Conservation (phyloP, 345 rosid genomes). For the Excoecaria agallocha region DNA sequence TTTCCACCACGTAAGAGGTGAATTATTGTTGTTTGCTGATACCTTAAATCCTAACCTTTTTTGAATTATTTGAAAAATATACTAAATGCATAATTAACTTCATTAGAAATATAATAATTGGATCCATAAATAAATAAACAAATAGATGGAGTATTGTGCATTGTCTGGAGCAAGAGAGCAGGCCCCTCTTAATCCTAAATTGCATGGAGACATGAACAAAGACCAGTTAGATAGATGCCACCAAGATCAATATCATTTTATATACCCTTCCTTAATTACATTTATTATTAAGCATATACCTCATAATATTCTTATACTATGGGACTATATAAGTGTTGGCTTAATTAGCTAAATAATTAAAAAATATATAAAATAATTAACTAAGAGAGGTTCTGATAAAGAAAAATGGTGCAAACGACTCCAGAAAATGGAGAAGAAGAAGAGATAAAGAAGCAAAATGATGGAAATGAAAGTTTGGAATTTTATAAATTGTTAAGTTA, state of each 20-base stretch:
- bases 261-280: neutral
- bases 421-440: neutral
- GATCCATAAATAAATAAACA: too few species aligned
- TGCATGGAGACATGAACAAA: neutral
- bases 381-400: too few species aligned
- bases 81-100: too few species aligned
- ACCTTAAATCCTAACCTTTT: too few species aligned
- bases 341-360: too few species aligned
- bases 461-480: conserved; percentile 16
- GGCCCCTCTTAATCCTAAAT: neutral
- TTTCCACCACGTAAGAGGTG: too few species aligned
- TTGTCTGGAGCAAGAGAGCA: neutral
- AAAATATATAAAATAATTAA: neutral
- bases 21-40: too few species aligned
- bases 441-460: neutral
- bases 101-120: too few species aligned
- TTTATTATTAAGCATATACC: conserved; percentile 3
- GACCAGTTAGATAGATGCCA: conserved; percentile 1
- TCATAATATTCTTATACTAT: neutral
- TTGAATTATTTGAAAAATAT: too few species aligned
- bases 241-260: neutral
- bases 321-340: neutral
- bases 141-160: too few species aligned
- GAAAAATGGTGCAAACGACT: neutral
- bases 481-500: conserved; percentile 49